Conservation (phyloP, 2,329 filamentous ascomycete species). For the Calonectria naviculata region DNA sequence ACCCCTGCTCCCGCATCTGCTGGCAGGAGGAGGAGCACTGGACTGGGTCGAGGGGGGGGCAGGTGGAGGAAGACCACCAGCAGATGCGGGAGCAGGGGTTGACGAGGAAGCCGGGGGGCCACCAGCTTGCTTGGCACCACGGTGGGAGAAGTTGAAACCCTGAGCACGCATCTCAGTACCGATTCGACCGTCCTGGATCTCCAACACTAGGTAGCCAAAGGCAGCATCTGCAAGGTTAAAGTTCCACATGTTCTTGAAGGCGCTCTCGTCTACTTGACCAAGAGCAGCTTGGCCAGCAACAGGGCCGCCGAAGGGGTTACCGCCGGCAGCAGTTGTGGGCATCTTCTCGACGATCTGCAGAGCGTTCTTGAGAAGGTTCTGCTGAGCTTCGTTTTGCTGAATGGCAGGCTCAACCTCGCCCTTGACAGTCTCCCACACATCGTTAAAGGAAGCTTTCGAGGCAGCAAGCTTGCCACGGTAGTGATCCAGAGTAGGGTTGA, state of each 20-base stretch:
- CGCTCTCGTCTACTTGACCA: slow-evolving; percentile 96
- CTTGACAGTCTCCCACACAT: slow-evolving; percentile 99
- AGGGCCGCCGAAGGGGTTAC: slow-evolving; percentile 95
- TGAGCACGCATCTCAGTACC: slow-evolving; percentile 99
- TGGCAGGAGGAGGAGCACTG: slow-evolving; percentile 45
- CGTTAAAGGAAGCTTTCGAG: slow-evolving; percentile 98
- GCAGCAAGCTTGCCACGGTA: slow-evolving; percentile 98
- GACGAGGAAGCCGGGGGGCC: slow-evolving; percentile 44
- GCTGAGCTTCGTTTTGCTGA: slow-evolving; percentile 91
- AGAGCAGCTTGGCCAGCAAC: slow-evolving; percentile 76
- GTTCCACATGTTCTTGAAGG: slow-evolving; percentile 99
- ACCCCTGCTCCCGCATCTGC: too few relatives aligned
- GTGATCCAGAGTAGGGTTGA: slow-evolving; percentile 97
- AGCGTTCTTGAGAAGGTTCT: slow-evolving; percentile 90
- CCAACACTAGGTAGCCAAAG: slow-evolving; percentile 94
- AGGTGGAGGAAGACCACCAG: slow-evolving; percentile 48
- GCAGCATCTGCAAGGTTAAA: slow-evolving; percentile 98
- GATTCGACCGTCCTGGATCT: slow-evolving; percentile 95
- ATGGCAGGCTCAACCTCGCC: slow-evolving; percentile 95
- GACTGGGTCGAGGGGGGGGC: slow-evolving; percentile 50
- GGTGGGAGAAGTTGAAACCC: slow-evolving; percentile 98
- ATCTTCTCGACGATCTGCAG: slow-evolving; percentile 97
- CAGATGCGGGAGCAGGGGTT: slow-evolving; percentile 39
- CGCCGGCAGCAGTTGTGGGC: slow-evolving; percentile 93
- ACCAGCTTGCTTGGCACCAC: slow-evolving; percentile 80